Evolutionary conservation across 75 land plant species (phyloP).

Genomic region (Cryptomeria japonica): DNA sequence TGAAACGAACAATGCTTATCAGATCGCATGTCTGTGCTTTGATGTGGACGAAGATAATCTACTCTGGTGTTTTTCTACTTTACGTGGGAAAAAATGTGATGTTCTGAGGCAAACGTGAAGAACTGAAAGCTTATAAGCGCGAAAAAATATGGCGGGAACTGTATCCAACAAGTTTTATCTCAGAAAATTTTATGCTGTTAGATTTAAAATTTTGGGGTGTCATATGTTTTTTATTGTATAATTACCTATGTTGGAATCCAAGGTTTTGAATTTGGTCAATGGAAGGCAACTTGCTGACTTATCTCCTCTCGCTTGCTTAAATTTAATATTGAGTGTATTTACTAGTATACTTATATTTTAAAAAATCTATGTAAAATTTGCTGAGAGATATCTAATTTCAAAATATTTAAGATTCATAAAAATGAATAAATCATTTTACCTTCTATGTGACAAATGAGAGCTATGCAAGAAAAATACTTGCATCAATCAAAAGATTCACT

Average conservation of each 20-base stretch:
- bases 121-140: not conserved
- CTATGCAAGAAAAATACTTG: too few species aligned
- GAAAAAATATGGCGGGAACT: conserved; percentile 13
- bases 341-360: too few species aligned
- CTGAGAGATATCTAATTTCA: too few species aligned
- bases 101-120: not conserved
- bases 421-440: too few species aligned
- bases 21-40: not conserved
- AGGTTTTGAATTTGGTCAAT: not conserved
- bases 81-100: not conserved
- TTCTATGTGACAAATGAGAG: too few species aligned
- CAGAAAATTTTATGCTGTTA: not conserved
- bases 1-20: not conserved
- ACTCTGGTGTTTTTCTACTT: too few species aligned
- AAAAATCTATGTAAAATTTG: too few species aligned
- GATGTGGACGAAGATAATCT: not conserved
- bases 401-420: too few species aligned
- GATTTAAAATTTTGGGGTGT: not conserved
- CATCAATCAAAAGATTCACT: too few species aligned
- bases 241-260: not conserved
- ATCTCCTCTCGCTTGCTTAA: too few species aligned
- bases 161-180: too few species aligned
- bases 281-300: not conserved
- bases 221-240: not conserved
- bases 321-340: too few species aligned